Evolutionary conservation across 1,284 basidiomycete genomes (phyloP).

Genomic region (Hymenochaete sp.): DNA sequence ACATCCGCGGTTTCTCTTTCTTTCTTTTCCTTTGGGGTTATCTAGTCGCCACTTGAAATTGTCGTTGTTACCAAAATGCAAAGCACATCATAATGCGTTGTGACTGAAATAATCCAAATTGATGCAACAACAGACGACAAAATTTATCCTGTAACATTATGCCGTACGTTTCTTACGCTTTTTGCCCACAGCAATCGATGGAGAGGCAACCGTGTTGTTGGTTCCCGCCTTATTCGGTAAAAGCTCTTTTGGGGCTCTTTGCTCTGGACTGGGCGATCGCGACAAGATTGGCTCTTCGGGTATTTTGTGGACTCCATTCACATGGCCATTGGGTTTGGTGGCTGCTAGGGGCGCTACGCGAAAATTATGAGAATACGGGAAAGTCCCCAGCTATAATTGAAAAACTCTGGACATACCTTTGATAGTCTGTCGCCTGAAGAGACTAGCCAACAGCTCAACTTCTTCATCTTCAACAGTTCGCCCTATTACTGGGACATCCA

Average conservation of each 20-base stretch:
- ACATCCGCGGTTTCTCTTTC: not conserved
- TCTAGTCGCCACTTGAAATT: not conserved
- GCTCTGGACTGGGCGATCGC: slow-evolving; percentile 1
- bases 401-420: slow-evolving; percentile 28
- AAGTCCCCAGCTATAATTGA: not conserved
- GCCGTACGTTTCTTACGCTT: slow-evolving; percentile 32
- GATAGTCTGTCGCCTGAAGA: slow-evolving; percentile 43
- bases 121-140: slow-evolving; percentile 7
- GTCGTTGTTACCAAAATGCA: not conserved
- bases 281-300: slow-evolving; percentile 8
- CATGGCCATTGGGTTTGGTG: slow-evolving; percentile 21
- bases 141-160: slow-evolving; percentile 18
- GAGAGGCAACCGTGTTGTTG: no score
- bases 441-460: slow-evolving; percentile 38
- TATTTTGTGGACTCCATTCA: slow-evolving; percentile 18
- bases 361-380: not conserved
- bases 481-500: slow-evolving; percentile 16
- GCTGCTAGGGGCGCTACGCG: slow-evolving; percentile 21
- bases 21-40: not conserved
- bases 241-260: not conserved
- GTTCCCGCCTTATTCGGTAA: not conserved
- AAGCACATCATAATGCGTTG: not conserved
- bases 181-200: slow-evolving; percentile 26
- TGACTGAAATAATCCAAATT: slow-evolving; percentile 14
- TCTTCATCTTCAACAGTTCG: slow-evolving; percentile 38